Evolutionary conservation across 2,329 filamentous ascomycete genomes (phyloP).

Genomic region (Graphiopsis chlorocephala): DNA sequence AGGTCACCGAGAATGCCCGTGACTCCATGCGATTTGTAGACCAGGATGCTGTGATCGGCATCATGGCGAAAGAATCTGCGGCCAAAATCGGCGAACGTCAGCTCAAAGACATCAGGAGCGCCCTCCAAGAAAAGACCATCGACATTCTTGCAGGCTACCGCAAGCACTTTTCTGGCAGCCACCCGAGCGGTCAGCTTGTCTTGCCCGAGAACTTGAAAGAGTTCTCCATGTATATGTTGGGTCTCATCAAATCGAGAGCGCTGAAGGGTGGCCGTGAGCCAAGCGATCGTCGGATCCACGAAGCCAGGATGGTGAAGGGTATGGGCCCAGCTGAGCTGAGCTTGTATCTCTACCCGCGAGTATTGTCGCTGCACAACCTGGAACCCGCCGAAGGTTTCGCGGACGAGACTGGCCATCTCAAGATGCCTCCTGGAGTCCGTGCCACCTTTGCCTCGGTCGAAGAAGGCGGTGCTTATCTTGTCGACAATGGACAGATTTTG

Average conservation of each 20-base stretch:
- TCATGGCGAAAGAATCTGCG: conserved; percentile 91
- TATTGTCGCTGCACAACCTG: conserved; percentile 88
- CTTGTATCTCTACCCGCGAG: conserved; percentile 90
- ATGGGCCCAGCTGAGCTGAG: conserved; percentile 85
- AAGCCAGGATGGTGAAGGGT: conserved; percentile 82
- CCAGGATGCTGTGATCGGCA: conserved; percentile 84
- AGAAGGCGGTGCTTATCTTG: conserved; percentile 87
- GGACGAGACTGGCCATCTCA: conserved; percentile 85
- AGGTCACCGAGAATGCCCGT: conserved; percentile 78
- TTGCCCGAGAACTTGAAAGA: conserved; percentile 95
- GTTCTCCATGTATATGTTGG: conserved; percentile 92
- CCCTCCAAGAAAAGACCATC: conserved; percentile 85
- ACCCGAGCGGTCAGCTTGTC: conserved; percentile 88
- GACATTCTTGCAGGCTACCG: conserved; percentile 89
- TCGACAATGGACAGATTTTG: conserved; percentile 92
- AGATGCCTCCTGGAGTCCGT: conserved; percentile 75
- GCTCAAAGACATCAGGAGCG: conserved; percentile 80
- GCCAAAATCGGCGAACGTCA: conserved; percentile 71
- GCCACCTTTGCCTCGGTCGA: conserved; percentile 86
- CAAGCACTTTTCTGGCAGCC: conserved; percentile 82
- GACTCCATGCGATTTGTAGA: conserved; percentile 91
- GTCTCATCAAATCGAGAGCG: conserved; percentile 82
- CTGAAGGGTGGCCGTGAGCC: conserved; percentile 91
- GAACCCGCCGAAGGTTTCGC: conserved; percentile 85
- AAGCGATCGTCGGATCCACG: conserved; percentile 84